Conservation (phyloP, 257 asterid genomes). For the Nemophila menziesii region DNA sequence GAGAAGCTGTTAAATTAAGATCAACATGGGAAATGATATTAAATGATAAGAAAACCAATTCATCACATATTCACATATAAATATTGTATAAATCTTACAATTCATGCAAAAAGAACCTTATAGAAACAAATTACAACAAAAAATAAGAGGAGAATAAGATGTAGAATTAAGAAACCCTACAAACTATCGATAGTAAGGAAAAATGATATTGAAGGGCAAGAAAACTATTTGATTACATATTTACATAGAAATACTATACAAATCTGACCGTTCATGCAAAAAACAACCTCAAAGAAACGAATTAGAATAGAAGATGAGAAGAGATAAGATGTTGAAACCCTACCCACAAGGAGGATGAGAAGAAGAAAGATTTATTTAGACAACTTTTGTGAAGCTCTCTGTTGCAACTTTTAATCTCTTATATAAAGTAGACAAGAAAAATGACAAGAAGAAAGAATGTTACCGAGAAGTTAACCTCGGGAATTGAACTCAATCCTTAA, state of each 20-base stretch:
- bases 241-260: too few relatives aligned
- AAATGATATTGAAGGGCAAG: neutral
- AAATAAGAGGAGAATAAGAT: neutral
- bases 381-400: constrained; percentile 2
- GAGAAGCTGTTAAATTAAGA: neutral
- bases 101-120: too few relatives aligned
- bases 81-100: neutral
- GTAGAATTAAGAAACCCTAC: too few relatives aligned
- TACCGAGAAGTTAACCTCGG: constrained; percentile 27
- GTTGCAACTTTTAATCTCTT: constrained; percentile 17
- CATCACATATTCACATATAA: neutral
- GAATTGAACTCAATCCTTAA: constrained; percentile 33
- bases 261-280: too few relatives aligned
- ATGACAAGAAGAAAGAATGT: constrained; percentile 9
- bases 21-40: neutral
- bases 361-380: constrained; percentile 1
- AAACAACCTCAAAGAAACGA: neutral
- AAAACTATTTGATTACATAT: too few relatives aligned
- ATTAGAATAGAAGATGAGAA: neutral
- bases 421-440: constrained; percentile 12
- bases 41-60: neutral
- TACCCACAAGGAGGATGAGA: neutral
- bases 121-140: neutral
- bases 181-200: too few relatives aligned
- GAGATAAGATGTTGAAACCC: neutral